Evolutionary conservation across 306 rosid genomes (phyloP).

Genomic region (Trifolium dubium): DNA sequence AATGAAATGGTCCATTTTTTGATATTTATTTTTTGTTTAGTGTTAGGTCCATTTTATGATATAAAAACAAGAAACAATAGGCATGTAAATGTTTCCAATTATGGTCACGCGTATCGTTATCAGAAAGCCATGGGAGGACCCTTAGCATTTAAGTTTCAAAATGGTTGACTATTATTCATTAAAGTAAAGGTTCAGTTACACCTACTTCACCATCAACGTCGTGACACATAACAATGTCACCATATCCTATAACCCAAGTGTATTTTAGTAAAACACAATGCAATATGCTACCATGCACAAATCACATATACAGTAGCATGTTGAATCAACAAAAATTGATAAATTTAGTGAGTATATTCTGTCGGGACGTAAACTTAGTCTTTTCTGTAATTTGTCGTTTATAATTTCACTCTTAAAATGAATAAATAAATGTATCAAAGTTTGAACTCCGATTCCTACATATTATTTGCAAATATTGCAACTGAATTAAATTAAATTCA

Average conservation of each 20-base stretch:
- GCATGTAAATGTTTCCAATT: constrained; percentile 33
- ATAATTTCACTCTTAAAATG: no score
- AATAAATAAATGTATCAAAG: no score
- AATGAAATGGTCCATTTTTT: constrained; percentile 16
- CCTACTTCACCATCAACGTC: constrained; percentile 67
- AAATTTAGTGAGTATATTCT: no score
- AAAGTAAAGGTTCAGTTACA: constrained; percentile 49
- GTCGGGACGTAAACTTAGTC: no score
- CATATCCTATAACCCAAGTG: neutral
- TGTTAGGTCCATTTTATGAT: no score
- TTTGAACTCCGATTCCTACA: no score
- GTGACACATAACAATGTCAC: neutral
- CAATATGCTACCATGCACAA: constrained; percentile 39
- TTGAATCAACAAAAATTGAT: no score
- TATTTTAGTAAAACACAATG: constrained; percentile 39
- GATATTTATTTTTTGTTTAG: no score
- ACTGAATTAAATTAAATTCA: no score
- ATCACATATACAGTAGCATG: no score
- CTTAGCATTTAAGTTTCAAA: neutral
- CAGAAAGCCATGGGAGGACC: constrained; percentile 23
- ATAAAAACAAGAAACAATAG: neutral
- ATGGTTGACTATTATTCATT: constrained; percentile 60
- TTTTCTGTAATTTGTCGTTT: no score
- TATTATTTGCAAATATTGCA: no score
- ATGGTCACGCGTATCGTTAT: constrained; percentile 39